Evolutionary conservation across 2,329 filamentous ascomycete genomes (phyloP).

Genomic region (Aureobasidium leucospermi): DNA sequence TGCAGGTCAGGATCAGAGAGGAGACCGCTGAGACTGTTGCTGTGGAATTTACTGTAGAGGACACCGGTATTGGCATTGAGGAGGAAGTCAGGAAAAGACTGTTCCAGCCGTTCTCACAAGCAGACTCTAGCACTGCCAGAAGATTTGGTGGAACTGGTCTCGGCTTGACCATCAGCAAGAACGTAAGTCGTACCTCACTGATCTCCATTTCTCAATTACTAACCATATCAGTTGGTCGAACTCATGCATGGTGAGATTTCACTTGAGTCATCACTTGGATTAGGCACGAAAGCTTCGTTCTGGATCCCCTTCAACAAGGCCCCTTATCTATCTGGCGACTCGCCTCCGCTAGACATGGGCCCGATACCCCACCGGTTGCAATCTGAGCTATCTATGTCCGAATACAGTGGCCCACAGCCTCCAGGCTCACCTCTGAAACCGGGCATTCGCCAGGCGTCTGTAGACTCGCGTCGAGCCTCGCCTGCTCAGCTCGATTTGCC

Average conservation of each 20-base stretch:
- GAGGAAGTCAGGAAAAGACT: slow-evolving; percentile 65
- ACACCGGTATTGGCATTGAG: slow-evolving; percentile 76
- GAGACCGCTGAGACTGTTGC: slow-evolving; percentile 59
- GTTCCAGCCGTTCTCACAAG: slow-evolving; percentile 76
- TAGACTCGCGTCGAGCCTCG: slow-evolving; percentile 16
- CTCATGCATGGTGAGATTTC: slow-evolving; percentile 72
- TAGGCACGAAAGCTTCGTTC: slow-evolving; percentile 67
- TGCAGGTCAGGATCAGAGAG: slow-evolving; percentile 56
- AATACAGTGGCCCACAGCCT: slow-evolving; percentile 42
- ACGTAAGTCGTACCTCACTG: slow-evolving; percentile 32
- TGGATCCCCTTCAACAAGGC: slow-evolving; percentile 71
- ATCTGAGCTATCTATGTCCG: slow-evolving; percentile 52
- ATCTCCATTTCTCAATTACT: background rate
- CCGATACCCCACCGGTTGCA: slow-evolving; percentile 60
- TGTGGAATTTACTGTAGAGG: slow-evolving; percentile 65
- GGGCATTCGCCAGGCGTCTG: slow-evolving; percentile 17
- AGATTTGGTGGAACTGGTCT: slow-evolving; percentile 74
- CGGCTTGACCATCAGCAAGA: slow-evolving; percentile 74
- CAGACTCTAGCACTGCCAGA: slow-evolving; percentile 69
- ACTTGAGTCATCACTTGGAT: slow-evolving; percentile 58
- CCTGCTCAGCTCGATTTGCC: slow-evolving; percentile 28
- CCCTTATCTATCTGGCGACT: slow-evolving; percentile 43
- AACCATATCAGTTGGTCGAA: slow-evolving; percentile 50
- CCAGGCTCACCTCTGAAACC: slow-evolving; percentile 20
- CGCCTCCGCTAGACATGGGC: slow-evolving; percentile 54